Conservation (phyloP, 352 stramenopile species). For the Phytophthora melonis region DNA sequence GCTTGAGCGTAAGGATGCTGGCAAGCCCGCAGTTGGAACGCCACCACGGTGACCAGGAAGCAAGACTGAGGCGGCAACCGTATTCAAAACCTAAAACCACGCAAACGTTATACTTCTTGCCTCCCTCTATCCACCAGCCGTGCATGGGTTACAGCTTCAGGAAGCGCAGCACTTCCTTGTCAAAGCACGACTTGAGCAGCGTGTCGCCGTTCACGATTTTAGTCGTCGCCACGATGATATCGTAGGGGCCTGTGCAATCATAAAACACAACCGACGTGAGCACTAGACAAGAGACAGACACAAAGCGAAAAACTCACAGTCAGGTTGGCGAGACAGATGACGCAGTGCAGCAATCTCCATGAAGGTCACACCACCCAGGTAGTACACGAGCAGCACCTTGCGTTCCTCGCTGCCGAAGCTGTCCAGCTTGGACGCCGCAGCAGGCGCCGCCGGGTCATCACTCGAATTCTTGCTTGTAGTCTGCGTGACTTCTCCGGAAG, state of each 20-base stretch:
- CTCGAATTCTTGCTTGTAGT: slow-evolving; percentile 43
- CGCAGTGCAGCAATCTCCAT: slow-evolving; percentile 97
- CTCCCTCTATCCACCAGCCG: slow-evolving; percentile 8
- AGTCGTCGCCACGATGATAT: slow-evolving; percentile 95
- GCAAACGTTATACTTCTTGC: slow-evolving; percentile 18
- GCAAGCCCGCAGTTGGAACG: neutral
- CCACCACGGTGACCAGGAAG: neutral
- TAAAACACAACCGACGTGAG: slow-evolving; percentile 16
- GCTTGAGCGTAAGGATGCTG: slow-evolving; percentile 18
- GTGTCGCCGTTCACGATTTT: slow-evolving; percentile 92
- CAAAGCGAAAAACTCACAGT: slow-evolving; percentile 77
- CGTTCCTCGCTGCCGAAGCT: slow-evolving; percentile 77
- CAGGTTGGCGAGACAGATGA: slow-evolving; percentile 92
- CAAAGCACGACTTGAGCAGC: slow-evolving; percentile 89
- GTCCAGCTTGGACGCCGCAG: slow-evolving; percentile 62
- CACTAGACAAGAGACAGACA: neutral
- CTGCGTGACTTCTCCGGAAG: slow-evolving; percentile 82
- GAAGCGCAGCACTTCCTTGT: slow-evolving; percentile 84
- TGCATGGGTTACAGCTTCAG: slow-evolving; percentile 62
- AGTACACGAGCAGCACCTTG: slow-evolving; percentile 97
- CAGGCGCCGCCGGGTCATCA: slow-evolving; percentile 49
- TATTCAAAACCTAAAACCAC: slow-evolving; percentile 29
- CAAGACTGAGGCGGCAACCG: slow-evolving; percentile 5
- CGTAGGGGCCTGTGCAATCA: slow-evolving; percentile 68
- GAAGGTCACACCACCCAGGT: slow-evolving; percentile 96